These are phyloP conservation scores for sweet orange (Citrus sinensis) DNA, from an alignment of 345 rosid species.

Conservation along the genomic window DNA sequence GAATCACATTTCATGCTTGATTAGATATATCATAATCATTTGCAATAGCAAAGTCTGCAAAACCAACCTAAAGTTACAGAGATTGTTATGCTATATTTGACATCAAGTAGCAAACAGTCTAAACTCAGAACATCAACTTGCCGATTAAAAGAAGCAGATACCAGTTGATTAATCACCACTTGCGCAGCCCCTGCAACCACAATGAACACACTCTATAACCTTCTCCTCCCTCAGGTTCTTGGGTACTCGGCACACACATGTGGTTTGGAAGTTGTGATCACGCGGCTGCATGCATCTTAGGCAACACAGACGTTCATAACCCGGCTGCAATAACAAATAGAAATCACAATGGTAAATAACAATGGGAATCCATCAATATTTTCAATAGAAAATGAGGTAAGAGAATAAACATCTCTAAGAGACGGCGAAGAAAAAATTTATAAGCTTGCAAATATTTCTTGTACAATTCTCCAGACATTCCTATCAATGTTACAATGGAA, in stretches of 20 bases:
- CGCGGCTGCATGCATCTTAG: conserved; percentile 80
- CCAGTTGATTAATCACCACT: conserved; percentile 55
- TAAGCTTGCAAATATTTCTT: not conserved
- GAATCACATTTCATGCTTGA: not conserved
- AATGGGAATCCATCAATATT: not conserved
- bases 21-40: not conserved
- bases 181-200: conserved; percentile 83
- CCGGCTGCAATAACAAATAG: conserved; percentile 49
- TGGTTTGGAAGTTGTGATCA: conserved; percentile 84
- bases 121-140: not conserved
- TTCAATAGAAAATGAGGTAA: not conserved
- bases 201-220: conserved; percentile 83
- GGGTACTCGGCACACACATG: conserved; percentile 82
- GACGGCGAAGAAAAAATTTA: not conserved
- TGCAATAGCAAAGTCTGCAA: not conserved
- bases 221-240: conserved; percentile 85
- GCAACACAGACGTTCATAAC: conserved; percentile 86
- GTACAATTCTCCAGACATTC: not conserved
- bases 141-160: not conserved
- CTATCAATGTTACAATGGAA: not conserved
- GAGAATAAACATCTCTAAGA: not conserved
- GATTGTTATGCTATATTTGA: not conserved
- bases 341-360: not conserved
- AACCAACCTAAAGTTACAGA: not conserved
- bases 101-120: not conserved